phyloP scores from a whole-genome alignment of 192 early-diverging fungal species.

The Gaertneriomyces sp. region DNA sequence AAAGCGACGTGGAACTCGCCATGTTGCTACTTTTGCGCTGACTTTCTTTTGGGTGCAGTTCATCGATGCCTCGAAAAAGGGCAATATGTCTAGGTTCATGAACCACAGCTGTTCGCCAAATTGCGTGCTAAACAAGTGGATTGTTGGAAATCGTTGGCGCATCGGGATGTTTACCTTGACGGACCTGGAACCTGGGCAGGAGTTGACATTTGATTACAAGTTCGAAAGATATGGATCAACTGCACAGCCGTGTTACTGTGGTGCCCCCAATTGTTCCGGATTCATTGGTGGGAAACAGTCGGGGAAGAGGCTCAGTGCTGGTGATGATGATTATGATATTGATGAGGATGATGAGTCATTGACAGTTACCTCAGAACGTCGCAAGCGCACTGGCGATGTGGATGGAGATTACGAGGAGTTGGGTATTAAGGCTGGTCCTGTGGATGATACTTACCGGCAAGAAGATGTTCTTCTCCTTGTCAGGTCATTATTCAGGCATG shows the following conservation, averaged over 20 bases:
- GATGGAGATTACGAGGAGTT: neutral
- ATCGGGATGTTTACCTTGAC: constrained; percentile 94
- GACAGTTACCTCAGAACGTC: neutral
- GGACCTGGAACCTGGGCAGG: constrained; percentile 72
- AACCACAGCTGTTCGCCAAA: constrained; percentile 98
- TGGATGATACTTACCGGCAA: too few species aligned
- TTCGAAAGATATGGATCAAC: constrained; percentile 91
- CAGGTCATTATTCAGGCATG: constrained; percentile 17
- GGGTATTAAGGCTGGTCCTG: neutral
- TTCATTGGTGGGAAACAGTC: constrained; percentile 86
- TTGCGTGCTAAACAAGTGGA: constrained; percentile 94
- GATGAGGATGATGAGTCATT: neutral
- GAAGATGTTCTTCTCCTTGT: constrained; percentile 25
- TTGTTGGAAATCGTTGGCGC: constrained; percentile 80
- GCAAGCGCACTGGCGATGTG: neutral
- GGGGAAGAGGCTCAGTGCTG: constrained; percentile 14
- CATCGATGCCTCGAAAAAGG: constrained; percentile 92
- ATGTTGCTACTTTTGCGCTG: neutral
- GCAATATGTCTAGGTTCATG: constrained; percentile 92
- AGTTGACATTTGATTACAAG: constrained; percentile 98
- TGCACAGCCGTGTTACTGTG: constrained; percentile 92
- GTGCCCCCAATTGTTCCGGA: constrained; percentile 80
- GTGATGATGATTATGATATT: constrained; percentile 43
- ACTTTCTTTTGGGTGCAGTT: constrained; percentile 44
- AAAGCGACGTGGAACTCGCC: neutral